phyloP scores from a whole-genome alignment of 2,329 filamentous ascomycete genomes.

The Fusarium odoratissimum region DNA sequence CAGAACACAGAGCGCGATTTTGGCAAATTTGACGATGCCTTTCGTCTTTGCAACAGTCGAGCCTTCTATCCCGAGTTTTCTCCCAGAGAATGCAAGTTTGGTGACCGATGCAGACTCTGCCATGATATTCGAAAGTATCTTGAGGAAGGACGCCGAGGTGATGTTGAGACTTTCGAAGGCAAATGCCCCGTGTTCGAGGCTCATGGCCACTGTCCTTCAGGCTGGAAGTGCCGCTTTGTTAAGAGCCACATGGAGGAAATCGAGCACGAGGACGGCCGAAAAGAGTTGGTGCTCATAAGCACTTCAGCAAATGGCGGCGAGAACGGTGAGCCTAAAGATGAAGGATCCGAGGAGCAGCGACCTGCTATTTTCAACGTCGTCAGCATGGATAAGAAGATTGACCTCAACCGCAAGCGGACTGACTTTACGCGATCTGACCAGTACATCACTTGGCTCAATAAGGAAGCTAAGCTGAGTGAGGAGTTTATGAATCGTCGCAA shows the following conservation, averaged over 20 bases:
- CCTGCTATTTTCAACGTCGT: constrained; percentile 82
- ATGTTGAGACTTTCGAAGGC: constrained; percentile 80
- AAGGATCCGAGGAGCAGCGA: constrained; percentile 63
- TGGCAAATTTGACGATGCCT: constrained; percentile 80
- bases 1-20: constrained; percentile 89
- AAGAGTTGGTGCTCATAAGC: constrained; percentile 78
- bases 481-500: constrained; percentile 56
- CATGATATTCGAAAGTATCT: constrained; percentile 91
- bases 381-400: constrained; percentile 74
- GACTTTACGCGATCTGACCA: constrained; percentile 78
- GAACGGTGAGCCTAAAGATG: constrained; percentile 49
- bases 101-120: constrained; percentile 81
- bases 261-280: constrained; percentile 80
- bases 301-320: constrained; percentile 44
- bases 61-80: constrained; percentile 83
- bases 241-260: constrained; percentile 87
- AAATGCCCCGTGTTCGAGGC: constrained; percentile 84
- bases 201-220: constrained; percentile 80
- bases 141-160: constrained; percentile 80
- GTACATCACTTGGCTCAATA: constrained; percentile 82
- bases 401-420: constrained; percentile 78
- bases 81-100: constrained; percentile 79
- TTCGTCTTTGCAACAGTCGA: constrained; percentile 81
- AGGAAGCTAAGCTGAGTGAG: constrained; percentile 60
- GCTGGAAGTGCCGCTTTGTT: constrained; percentile 96